These are phyloP conservation scores for Botryosphaeria agaves DNA, from an alignment of 2,329 filamentous ascomycete genomes.

Conservation along the genomic window DNA sequence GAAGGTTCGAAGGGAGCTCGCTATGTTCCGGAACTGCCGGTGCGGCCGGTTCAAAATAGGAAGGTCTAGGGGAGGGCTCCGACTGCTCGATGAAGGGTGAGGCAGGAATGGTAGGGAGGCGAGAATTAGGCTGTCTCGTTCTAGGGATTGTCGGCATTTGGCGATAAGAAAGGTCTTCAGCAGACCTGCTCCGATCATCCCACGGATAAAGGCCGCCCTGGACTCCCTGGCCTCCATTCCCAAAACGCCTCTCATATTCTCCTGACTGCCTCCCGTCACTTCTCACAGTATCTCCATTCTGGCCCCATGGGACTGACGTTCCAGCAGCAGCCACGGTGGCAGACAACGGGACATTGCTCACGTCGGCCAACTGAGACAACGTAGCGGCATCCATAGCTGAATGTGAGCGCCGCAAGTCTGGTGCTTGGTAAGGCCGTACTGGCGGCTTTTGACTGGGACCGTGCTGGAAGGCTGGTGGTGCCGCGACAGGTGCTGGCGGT, in stretches of 20 bases:
- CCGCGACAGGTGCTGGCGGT: slow-evolving; percentile 56
- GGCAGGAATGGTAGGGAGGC: slow-evolving; percentile 27
- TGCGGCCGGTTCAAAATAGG: slow-evolving; percentile 13
- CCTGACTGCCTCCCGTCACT: slow-evolving; percentile 1
- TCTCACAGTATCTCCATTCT: slow-evolving; percentile 13
- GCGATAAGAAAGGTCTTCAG: slow-evolving; percentile 37
- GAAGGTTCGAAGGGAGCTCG: slow-evolving; percentile 9
- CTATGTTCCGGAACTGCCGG: slow-evolving; percentile 19
- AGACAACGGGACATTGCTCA: slow-evolving; percentile 34
- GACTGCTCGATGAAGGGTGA: slow-evolving; percentile 23
- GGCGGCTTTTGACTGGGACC: slow-evolving; percentile 51
- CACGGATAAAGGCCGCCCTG: not conserved
- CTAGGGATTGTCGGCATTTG: slow-evolving; percentile 20
- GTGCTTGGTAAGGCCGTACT: slow-evolving; percentile 53
- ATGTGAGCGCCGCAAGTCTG: slow-evolving; percentile 64
- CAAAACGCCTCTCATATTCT: not conserved
- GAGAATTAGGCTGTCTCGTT: slow-evolving; percentile 12
- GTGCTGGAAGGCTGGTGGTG: slow-evolving; percentile 67
- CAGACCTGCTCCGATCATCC: slow-evolving; percentile 25
- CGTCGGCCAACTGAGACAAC: slow-evolving; percentile 60
- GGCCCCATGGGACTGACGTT: slow-evolving; percentile 22
- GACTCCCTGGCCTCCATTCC: slow-evolving; percentile 4
- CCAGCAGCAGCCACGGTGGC: slow-evolving; percentile 19
- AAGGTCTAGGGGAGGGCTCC: slow-evolving; percentile 13
- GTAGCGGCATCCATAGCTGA: slow-evolving; percentile 72